Percentiles rank a stretch among this genome's conserved stretches.
Conservation (phyloP, 2,329 filamentous ascomycete species). For the Fusarium sulawesiense region DNA sequence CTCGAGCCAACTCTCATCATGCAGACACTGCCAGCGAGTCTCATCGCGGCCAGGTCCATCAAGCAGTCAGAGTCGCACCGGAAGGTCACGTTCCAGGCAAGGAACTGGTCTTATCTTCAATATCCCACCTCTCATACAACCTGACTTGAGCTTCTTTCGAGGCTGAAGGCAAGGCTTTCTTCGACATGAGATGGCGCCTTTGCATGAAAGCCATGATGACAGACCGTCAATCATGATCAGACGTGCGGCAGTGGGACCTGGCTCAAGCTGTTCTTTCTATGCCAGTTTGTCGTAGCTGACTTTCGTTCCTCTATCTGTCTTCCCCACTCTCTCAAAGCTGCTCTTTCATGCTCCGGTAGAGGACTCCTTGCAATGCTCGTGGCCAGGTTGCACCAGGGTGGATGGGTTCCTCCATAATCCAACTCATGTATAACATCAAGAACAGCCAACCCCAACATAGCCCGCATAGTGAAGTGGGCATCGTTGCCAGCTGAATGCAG, state of each 20-base stretch:
- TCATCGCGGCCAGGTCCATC: background rate
- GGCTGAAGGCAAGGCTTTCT: background rate
- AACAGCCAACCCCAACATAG: constrained; percentile 54
- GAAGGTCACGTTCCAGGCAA: background rate
- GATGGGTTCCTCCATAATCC: background rate
- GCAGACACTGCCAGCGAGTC: background rate
- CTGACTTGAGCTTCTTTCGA: background rate
- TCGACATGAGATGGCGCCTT: background rate
- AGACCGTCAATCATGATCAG: background rate
- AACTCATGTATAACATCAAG: constrained; percentile 48
- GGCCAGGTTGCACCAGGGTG: constrained; percentile 14
- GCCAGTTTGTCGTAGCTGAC: background rate
- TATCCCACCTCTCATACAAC: background rate
- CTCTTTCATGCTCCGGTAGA: background rate
- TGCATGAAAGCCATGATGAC: background rate
- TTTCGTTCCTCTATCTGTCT: background rate
- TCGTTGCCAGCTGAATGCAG: constrained; percentile 45
- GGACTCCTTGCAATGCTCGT: constrained; percentile 12
- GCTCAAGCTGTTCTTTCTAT: background rate
- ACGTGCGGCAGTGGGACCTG: background rate
- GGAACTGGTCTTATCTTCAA: background rate
- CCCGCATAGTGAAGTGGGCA: constrained; percentile 49
- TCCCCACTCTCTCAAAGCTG: background rate
- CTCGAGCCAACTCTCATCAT: background rate
- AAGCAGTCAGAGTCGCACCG: background rate